Evolutionary conservation across 306 rosid genomes (phyloP).

Genomic region (Spatholobus suberectus): DNA sequence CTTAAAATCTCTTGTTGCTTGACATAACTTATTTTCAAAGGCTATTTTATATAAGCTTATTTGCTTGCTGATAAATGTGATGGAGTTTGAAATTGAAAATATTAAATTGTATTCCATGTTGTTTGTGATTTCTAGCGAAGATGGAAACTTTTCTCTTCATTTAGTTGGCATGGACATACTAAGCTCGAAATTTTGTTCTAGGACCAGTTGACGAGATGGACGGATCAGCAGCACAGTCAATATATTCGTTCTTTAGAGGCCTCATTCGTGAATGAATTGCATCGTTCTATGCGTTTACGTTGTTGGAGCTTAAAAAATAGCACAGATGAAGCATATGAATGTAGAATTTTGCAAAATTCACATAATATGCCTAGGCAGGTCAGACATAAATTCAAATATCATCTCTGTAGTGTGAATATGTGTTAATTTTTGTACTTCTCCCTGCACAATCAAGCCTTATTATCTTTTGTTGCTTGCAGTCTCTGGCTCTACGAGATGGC

Average conservation of each 20-base stretch:
- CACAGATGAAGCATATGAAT: constrained; percentile 31
- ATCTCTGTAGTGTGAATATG: constrained; percentile 27
- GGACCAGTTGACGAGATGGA: constrained; percentile 71
- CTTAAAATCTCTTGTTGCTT: neutral
- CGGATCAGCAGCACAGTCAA: constrained; percentile 74
- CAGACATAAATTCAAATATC: constrained; percentile 42
- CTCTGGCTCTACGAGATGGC: constrained; percentile 59
- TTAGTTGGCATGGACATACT: constrained; percentile 35
- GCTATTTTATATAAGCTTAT: neutral
- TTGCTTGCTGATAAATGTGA: constrained; percentile 29
- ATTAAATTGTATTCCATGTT: constrained; percentile 17
- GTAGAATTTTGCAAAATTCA: constrained; percentile 49
- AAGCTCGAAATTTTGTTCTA: constrained; percentile 41
- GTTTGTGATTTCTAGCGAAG: constrained; percentile 6
- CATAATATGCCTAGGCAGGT: constrained; percentile 63
- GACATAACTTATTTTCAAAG: constrained; percentile 28
- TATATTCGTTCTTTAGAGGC: constrained; percentile 81
- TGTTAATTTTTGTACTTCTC: constrained; percentile 31
- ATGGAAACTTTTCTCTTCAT: constrained; percentile 16
- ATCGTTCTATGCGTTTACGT: constrained; percentile 48
- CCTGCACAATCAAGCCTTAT: constrained; percentile 39
- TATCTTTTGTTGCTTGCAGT: constrained; percentile 52
- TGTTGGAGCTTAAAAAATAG: constrained; percentile 48
- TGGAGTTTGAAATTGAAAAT: neutral
- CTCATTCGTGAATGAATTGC: constrained; percentile 76